Base-by-base conservation (phyloP, 805 yeast species). In the Saccharomyces eubayanus region DNA sequence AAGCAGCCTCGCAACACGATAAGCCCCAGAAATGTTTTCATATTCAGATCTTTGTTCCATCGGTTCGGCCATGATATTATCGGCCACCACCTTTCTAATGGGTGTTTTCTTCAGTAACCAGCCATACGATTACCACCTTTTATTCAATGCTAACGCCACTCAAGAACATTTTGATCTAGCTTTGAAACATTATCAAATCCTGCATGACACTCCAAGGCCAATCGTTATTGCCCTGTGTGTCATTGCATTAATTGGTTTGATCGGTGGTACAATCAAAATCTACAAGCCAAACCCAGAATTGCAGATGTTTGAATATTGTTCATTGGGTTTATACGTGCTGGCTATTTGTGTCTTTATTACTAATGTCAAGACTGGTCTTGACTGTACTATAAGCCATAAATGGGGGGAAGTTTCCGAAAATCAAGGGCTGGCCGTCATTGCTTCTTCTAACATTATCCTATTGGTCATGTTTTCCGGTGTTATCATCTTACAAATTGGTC, bases 381-480 rank as follows among this genome's bases (percentile, higher is more conserved):
- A 79, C 60, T 81, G 91, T 53, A 81, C 89, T 52, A 62, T 82
- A 28, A 70, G 78, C 54, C 91, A 90, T 47, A 76, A 82, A 56
- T 92, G 98, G 98, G 98, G 97, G 60, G 98, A 92, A 51, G 96
- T 94, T 50, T 88, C 87, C 63, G 82, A 80, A 67, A 77, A 77
- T 56, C 88, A 96, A 24, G 98, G 98, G 30, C 72, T 92, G 63
- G 89, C 88, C 59, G 96, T 94, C 43, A 81, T 94, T 64, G 97
- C 94, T 45, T 97, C 98, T 5, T 84, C 94, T 29, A 85, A 85
- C 71, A 78, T 85, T 41, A 84, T 92, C 76, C 76, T 88, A 60
- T 81, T 87, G 8, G 68, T 89, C 52, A 75, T 87, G 16, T 74
- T 91, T 51, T 66, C 81, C 24, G 97, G 97, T 59, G 87, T 90